Conservation (phyloP, 257 asterid genomes). For the Dorcoceras hygrometricum region DNA sequence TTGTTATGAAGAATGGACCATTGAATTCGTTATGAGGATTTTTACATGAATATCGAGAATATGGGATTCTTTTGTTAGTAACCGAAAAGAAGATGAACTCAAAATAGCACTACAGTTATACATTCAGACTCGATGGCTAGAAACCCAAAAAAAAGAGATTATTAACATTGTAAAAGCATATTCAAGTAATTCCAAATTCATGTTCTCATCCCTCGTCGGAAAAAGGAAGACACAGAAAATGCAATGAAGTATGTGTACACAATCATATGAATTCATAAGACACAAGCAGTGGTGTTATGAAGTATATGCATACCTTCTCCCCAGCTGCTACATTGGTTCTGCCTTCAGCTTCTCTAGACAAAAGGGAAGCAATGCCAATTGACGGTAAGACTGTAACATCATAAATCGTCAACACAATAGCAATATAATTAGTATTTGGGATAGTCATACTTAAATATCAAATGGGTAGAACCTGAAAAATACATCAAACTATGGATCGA, state of each 20-base stretch:
- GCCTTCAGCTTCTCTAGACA: constrained; percentile 98
- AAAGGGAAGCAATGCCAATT: constrained; percentile 87
- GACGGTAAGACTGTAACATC: constrained; percentile 70
- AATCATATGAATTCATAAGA: neutral
- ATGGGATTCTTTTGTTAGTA: constrained; percentile 6
- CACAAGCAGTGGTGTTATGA: constrained; percentile 10
- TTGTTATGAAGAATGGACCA: neutral
- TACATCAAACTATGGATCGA: constrained; percentile 16
- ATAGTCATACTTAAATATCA: neutral
- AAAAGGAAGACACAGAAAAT: neutral
- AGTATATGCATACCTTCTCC: constrained; percentile 73
- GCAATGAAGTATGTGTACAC: neutral
- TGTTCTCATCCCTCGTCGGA: constrained; percentile 9
- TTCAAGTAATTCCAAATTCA: constrained; percentile 10
- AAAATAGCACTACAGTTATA: constrained; percentile 1
- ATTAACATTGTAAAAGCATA: neutral
- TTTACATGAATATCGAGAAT: constrained; percentile 1
- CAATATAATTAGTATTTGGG: too few relatives aligned
- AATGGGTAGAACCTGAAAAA: neutral
- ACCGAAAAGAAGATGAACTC: constrained; percentile 2
- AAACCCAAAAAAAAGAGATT: neutral
- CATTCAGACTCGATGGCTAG: constrained; percentile 10
- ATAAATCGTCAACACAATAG: neutral
- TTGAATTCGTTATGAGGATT: neutral
- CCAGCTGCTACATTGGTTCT: constrained; percentile 76